Evolutionary conservation across 495 filamentous ascomycete species (phyloP), one percentile per base, ranked within the genome.

Genomic region (Hypoxylon fragiforme): DNA sequence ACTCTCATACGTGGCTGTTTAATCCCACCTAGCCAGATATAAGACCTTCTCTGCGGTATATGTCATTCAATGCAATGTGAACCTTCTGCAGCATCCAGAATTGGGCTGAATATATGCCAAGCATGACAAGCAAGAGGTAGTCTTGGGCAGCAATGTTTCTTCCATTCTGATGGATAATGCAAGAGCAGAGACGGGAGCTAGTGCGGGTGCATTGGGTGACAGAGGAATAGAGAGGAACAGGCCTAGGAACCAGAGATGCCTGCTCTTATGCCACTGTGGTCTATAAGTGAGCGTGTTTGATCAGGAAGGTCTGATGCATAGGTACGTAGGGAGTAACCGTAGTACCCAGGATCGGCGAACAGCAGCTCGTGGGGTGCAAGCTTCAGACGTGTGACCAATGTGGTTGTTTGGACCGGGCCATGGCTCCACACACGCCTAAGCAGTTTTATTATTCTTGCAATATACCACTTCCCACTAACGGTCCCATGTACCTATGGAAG

Each of bases 351-450:
- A 67, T 67, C 61, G 62, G 62, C 64, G 62, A 54, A 64, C 60
- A 65, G 45, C 57, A 64, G 61, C 54, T 67, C 64, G 64, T 67
- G 64, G 64, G 63, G 64, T 66, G 51, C 64, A 54, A 64, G 56
- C 56, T 66, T 54, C 52, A 61, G 56, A 58, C 63, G 54, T 57
- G 61, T 67, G 64, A 65, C 64, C 61, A 61, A 61, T 58, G 62
- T 65, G 62, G 58, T 65, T 60, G 54, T 65, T 57, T 63, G 30
- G 62, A 65, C 62, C 65, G 53, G 65, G 62, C 58, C 56, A 65
- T 65, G 63, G 62, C 65, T 68, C 65, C 65, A 68, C 65, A 68
- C 60, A 63, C 57, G 62, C 60, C 62, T 65, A 67, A 67, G 55
- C 57, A 64, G 50, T 54, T 64, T 62, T 61, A 64, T 62, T 57